Percentiles rank a stretch among this genome's conserved stretches.
Conservation (phyloP, 192 early-diverging fungal genomes). For the Backusella liffmaniae region DNA sequence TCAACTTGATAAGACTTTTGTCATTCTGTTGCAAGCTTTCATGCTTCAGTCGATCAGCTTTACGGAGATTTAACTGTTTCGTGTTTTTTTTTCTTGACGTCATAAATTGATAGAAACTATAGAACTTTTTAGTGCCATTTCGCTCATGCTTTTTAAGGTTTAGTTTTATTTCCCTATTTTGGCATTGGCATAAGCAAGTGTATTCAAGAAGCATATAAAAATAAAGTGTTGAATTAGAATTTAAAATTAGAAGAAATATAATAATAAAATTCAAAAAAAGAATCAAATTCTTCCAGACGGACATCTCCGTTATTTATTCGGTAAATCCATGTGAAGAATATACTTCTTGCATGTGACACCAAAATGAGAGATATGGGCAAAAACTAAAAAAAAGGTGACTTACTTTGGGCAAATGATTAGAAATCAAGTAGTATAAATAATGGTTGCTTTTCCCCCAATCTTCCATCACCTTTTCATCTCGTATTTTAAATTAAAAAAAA, state of each 20-base stretch:
- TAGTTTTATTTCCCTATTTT: conserved; percentile 1
- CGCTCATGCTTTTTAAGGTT: not conserved
- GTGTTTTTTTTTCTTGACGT: not conserved
- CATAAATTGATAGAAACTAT: not conserved
- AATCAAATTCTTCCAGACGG: not conserved
- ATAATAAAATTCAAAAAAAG: not conserved
- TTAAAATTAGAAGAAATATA: not conserved
- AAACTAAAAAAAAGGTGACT: not conserved
- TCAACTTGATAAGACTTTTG: not conserved
- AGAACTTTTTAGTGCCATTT: not conserved
- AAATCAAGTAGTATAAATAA: not conserved
- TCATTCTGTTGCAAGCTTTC: too few species aligned
- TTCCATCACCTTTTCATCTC: not conserved
- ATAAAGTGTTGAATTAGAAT: not conserved
- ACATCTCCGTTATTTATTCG: conserved; percentile 2
- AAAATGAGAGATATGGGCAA: not conserved
- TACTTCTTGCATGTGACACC: not conserved
- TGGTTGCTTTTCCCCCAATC: not conserved
- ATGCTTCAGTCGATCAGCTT: not conserved
- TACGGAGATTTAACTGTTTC: not conserved
- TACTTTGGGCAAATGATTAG: not conserved
- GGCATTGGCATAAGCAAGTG: not conserved
- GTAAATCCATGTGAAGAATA: conserved; percentile 1
- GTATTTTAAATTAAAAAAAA: not conserved
- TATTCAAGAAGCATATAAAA: not conserved